Conservation (phyloP, 2,329 filamentous ascomycete genomes). For the Hypoxylon sp. region DNA sequence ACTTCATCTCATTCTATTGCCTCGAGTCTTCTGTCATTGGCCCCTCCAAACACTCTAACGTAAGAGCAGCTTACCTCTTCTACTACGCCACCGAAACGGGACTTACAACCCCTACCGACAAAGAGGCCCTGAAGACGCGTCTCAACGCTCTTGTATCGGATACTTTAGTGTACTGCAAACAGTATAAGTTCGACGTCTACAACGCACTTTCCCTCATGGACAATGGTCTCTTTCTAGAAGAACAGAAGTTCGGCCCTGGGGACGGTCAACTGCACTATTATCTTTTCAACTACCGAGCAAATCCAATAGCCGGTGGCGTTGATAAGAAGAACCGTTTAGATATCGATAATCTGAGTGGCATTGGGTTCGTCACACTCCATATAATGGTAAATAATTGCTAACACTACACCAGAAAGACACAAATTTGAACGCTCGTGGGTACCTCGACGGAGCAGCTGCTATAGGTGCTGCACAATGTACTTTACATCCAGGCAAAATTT, state of each 20-base stretch:
- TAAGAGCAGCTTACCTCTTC: slow-evolving; percentile 94
- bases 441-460: slow-evolving; percentile 8
- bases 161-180: slow-evolving; percentile 87
- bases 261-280: slow-evolving; percentile 98
- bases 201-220: slow-evolving; percentile 95
- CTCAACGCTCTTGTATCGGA: slow-evolving; percentile 86
- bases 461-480: slow-evolving; percentile 3
- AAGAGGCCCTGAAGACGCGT: slow-evolving; percentile 75
- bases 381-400: slow-evolving; percentile 38
- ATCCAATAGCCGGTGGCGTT: slow-evolving; percentile 86
- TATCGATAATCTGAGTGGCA: slow-evolving; percentile 81
- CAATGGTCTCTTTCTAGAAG: slow-evolving; percentile 90
- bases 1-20: slow-evolving; percentile 97
- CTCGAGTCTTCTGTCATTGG: slow-evolving; percentile 94
- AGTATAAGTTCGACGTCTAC: slow-evolving; percentile 90
- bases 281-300: slow-evolving; percentile 94
- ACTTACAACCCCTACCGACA: slow-evolving; percentile 68
- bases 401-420: slow-evolving; percentile 47
- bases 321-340: slow-evolving; percentile 83
- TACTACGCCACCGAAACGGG: slow-evolving; percentile 93
- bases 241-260: slow-evolving; percentile 94
- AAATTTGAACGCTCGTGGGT: slow-evolving; percentile 42
- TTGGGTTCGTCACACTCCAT: slow-evolving; percentile 87
- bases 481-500: slow-evolving; percentile 13
- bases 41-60: slow-evolving; percentile 78